Evolutionary conservation across 2,329 filamentous ascomycete species (phyloP).

Genomic region (Cladobotryum mycophilum): DNA sequence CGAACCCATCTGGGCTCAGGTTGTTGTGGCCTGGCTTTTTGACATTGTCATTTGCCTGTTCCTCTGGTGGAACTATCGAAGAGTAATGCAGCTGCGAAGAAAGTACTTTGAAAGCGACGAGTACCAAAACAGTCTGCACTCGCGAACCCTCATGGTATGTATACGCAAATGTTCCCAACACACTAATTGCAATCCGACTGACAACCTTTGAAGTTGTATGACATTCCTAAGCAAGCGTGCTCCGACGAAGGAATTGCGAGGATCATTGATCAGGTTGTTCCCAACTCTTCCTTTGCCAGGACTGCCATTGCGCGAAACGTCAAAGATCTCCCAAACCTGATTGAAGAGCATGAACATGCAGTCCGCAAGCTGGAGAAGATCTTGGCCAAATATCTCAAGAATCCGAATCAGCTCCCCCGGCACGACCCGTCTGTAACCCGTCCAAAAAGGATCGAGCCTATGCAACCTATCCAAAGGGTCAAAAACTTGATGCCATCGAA

Average conservation of each 20-base stretch:
- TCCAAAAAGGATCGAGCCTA: constrained; percentile 72
- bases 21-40: constrained; percentile 57
- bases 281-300: constrained; percentile 70
- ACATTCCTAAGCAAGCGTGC: constrained; percentile 70
- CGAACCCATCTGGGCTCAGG: constrained; percentile 51
- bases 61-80: constrained; percentile 84
- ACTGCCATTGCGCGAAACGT: constrained; percentile 87
- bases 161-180: too few relatives aligned
- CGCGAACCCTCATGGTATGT: constrained; percentile 59
- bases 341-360: constrained; percentile 72
- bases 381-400: constrained; percentile 83
- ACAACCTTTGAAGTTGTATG: constrained; percentile 56
- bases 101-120: constrained; percentile 79
- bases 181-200: too few relatives aligned
- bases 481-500: constrained; percentile 89
- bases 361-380: constrained; percentile 79
- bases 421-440: constrained; percentile 71
- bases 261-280: constrained; percentile 73
- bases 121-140: constrained; percentile 81
- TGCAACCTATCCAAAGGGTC: constrained; percentile 55
- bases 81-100: constrained; percentile 63
- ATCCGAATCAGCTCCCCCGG: constrained; percentile 69
- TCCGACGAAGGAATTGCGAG: constrained; percentile 83
- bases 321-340: constrained; percentile 78
- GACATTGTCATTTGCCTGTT: constrained; percentile 72